Percentiles rank a stretch among this genome's conserved stretches.
phyloP scores from a whole-genome alignment of 2,329 filamentous ascomycete species.

The Erysiphe neolycopersici region DNA sequence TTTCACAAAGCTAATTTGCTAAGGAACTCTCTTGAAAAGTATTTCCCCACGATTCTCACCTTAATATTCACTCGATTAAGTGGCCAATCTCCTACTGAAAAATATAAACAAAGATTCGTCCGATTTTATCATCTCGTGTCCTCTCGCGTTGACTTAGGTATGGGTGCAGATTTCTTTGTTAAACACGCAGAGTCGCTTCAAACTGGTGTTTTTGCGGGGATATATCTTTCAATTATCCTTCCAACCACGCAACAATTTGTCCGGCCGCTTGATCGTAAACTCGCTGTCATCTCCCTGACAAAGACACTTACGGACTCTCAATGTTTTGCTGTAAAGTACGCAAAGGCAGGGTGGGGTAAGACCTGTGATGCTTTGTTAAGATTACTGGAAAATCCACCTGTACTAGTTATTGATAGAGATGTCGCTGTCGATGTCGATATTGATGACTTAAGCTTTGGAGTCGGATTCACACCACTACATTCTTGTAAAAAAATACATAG shows the following conservation, averaged over 20 bases:
- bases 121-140: slow-evolving; percentile 87
- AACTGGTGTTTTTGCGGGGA: slow-evolving; percentile 48
- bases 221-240: slow-evolving; percentile 72
- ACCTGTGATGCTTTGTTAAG: slow-evolving; percentile 78
- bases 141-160: slow-evolving; percentile 40
- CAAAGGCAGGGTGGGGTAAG: slow-evolving; percentile 61
- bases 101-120: slow-evolving; percentile 64
- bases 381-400: slow-evolving; percentile 65
- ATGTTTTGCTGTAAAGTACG: slow-evolving; percentile 56
- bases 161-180: slow-evolving; percentile 83
- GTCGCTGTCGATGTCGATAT: slow-evolving; percentile 68
- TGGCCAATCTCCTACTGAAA: slow-evolving; percentile 37
- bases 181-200: slow-evolving; percentile 60
- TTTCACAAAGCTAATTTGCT: slow-evolving; percentile 8
- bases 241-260: slow-evolving; percentile 72
- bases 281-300: slow-evolving; percentile 74
- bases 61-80: slow-evolving; percentile 47
- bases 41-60: slow-evolving; percentile 35
- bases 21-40: slow-evolving; percentile 32
- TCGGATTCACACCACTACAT: slow-evolving; percentile 81
- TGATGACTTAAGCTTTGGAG: slow-evolving; percentile 82
- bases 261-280: slow-evolving; percentile 72
- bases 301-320: slow-evolving; percentile 73
- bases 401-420: slow-evolving; percentile 40
- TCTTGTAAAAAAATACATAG: slow-evolving; percentile 50